These are phyloP conservation scores for Beauveria brongniartii DNA, from an alignment of 2,329 filamentous ascomycete genomes.

Conservation along the genomic window DNA sequence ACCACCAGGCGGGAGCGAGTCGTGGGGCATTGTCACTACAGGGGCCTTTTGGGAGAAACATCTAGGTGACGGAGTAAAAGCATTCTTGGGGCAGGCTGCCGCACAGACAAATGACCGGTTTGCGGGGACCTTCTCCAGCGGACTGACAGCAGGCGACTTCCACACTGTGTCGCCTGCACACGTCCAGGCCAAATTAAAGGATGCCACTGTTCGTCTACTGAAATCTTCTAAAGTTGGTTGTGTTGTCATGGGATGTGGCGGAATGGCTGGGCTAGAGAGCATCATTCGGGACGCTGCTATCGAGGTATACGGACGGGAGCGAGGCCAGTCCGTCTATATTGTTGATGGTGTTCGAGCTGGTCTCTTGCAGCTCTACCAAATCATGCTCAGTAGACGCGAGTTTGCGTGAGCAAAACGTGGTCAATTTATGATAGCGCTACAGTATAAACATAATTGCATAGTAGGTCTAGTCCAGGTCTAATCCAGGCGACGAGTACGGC, in stretches of 20 bases:
- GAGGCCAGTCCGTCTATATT: conserved; percentile 52
- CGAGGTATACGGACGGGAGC: conserved; percentile 53
- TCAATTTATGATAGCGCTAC: not conserved
- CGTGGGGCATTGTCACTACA: conserved; percentile 84
- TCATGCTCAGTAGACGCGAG: conserved; percentile 34
- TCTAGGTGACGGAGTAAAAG: conserved; percentile 54
- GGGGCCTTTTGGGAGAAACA: conserved; percentile 76
- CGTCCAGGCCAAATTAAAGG: conserved; percentile 57
- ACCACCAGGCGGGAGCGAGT: conserved; percentile 24
- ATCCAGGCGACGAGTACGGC: conserved; percentile 49
- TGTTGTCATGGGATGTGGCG: conserved; percentile 80
- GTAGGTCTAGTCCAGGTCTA: conserved; percentile 37
- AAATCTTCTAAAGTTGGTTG: conserved; percentile 48
- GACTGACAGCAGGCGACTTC: conserved; percentile 70
- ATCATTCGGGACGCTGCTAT: conserved; percentile 63
- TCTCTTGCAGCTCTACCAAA: conserved; percentile 52
- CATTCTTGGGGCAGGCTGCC: conserved; percentile 48
- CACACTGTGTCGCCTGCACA: conserved; percentile 60
- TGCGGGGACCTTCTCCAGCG: conserved; percentile 74
- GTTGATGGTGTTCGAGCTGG: conserved; percentile 75
- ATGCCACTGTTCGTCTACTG: conserved; percentile 62
- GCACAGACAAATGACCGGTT: conserved; percentile 44
- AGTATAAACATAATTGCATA: not conserved
- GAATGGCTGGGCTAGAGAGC: conserved; percentile 79
- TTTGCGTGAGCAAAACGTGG: conserved; percentile 21